Conservation (phyloP, 495 filamentous ascomycete species). For the Penicillium cataractarum region DNA sequence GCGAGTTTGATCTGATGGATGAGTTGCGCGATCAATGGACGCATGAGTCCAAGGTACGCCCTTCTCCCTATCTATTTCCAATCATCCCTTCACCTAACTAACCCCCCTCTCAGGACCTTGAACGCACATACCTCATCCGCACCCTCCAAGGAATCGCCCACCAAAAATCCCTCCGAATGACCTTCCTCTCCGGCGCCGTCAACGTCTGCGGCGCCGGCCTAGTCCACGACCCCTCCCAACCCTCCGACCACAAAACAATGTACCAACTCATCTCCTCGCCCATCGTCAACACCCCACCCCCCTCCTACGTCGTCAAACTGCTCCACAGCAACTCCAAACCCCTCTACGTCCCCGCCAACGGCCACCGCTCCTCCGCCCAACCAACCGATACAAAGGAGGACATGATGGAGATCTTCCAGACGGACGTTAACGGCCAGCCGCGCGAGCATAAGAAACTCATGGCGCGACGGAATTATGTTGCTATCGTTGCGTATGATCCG, state of each 20-base stretch:
- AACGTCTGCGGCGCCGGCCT: constrained; percentile 91
- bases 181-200: constrained; percentile 91
- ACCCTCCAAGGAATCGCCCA: constrained; percentile 93
- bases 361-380: constrained; percentile 66
- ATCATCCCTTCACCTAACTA: no score
- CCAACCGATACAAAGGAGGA: constrained; percentile 91
- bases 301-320: constrained; percentile 84
- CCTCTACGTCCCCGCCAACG: constrained; percentile 89
- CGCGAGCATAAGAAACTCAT: constrained; percentile 89
- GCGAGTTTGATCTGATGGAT: constrained; percentile 94
- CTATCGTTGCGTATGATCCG: constrained; percentile 90
- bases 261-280: constrained; percentile 93
- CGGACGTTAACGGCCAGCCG: constrained; percentile 76
- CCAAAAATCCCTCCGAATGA: constrained; percentile 93
- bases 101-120: constrained; percentile 66
- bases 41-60: constrained; percentile 81
- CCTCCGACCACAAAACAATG: constrained; percentile 97
- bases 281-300: constrained; percentile 85
- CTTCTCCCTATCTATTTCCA: no score
- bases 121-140: constrained; percentile 93
- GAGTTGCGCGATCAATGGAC: constrained; percentile 97
- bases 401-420: constrained; percentile 99
- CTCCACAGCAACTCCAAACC: constrained; percentile 84
- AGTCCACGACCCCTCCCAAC: constrained; percentile 90
- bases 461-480: constrained; percentile 92